Evolutionary conservation across 345 rosid genomes (phyloP), one percentile per base, ranked within the genome.

Genomic region (Sonneratia alba): DNA sequence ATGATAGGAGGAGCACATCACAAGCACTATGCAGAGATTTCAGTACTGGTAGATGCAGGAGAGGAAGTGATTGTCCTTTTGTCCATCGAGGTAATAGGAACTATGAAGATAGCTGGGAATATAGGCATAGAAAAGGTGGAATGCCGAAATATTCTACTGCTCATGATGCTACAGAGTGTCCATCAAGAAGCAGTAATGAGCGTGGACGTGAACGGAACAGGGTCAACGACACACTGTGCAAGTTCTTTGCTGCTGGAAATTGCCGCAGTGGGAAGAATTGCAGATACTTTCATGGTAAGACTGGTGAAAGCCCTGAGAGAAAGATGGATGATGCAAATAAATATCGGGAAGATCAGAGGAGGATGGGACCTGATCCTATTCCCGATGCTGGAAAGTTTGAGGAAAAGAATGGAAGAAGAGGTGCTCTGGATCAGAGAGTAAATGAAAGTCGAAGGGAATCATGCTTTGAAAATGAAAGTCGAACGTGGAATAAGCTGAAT

Each of bases 201-300:
- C 61, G 77, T 62, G 79, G 70, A 72, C 70, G 36, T 34, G 66
- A 62, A 62, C 18, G 66, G 27, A 62, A 62, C 38, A 62, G 66
- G 66, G 13, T 21, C 19, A 32, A 14, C 7, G 66, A 62, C 32
- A 62, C 19, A 37, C 15, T 71, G 22, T 93, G 98, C 88, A 93
- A 82, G 79, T 91, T 80, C 79, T 91, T 85, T 75, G 90, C 96
- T 71, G 85, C 84, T 4, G 99, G 99, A 59, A 82, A 79, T 73
- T 95, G 99, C 83, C 90, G 93, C 73, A 89, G 87, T 77, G 97
- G 96, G 19, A 84, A 82, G 37, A 71, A 79, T 77, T 95, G 99
- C 81, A 85, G 93, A 82, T 95, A 88, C 79, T 83, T 87, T 74
- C 99, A 95, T 69, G 77, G 66, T 73, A 83, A 75, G 77, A 76